phyloP scores from a whole-genome alignment of 805 yeast species.

The Metahyphopichia silvanorum region DNA sequence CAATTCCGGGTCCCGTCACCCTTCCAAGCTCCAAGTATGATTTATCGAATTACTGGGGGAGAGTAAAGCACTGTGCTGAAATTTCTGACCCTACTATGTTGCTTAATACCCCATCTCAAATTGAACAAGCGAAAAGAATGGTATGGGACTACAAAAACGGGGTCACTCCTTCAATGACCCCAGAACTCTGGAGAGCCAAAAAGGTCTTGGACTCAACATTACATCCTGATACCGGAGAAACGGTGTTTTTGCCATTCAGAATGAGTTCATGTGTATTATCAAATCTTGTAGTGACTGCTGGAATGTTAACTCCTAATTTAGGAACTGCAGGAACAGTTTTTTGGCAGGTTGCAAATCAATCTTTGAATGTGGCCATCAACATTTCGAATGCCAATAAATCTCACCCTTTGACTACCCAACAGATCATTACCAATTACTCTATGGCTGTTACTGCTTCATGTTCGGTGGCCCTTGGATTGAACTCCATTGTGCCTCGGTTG shows the following conservation, averaged over 20 bases:
- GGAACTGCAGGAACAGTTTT: conserved; percentile 88
- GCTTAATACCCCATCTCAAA: conserved; percentile 61
- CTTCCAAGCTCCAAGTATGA: conserved; percentile 82
- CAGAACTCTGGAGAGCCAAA: conserved; percentile 87
- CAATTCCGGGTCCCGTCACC: conserved; percentile 76
- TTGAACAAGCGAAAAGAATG: conserved; percentile 59
- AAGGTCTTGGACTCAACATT: conserved; percentile 83
- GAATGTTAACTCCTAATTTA: conserved; percentile 94
- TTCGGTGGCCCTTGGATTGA: conserved; percentile 91
- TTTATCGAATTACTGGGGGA: conserved; percentile 81
- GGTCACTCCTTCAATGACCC: conserved; percentile 58
- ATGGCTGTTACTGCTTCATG: conserved; percentile 94
- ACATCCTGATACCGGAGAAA: conserved; percentile 96
- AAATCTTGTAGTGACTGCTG: conserved; percentile 91
- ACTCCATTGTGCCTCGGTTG: conserved; percentile 84
- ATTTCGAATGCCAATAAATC: conserved; percentile 95
- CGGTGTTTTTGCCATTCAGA: conserved; percentile 89
- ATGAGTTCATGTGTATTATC: conserved; percentile 96
- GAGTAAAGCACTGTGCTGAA: conserved; percentile 92
- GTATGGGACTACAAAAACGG: conserved; percentile 77
- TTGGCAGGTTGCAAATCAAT: conserved; percentile 98
- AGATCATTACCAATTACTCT: conserved; percentile 73
- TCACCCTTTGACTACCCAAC: conserved; percentile 79
- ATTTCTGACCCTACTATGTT: conserved; percentile 91
- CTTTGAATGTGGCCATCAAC: conserved; percentile 93